Percentiles rank a stretch among this genome's conserved stretches.
These are phyloP conservation scores for Erythrophleum ivorense DNA, from an alignment of 331 rosid genomes.

Conservation along the genomic window DNA sequence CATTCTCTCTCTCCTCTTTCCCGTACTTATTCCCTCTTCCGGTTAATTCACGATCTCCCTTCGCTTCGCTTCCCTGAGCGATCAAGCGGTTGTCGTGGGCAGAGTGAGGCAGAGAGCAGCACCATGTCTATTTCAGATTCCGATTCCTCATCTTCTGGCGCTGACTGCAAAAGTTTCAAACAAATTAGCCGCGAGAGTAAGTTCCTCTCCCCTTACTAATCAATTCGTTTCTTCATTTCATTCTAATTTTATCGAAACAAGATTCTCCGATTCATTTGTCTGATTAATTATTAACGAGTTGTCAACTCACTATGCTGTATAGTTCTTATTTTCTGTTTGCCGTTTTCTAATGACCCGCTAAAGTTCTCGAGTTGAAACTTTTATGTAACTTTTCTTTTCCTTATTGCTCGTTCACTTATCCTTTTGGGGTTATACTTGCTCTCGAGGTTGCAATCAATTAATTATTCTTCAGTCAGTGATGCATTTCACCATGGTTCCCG, in stretches of 20 bases:
- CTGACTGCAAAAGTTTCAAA: conserved; percentile 72
- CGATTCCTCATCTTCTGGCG: conserved; percentile 72
- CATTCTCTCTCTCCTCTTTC: not conserved
- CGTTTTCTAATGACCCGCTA: not conserved
- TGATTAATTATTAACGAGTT: not conserved
- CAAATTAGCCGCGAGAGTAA: conserved; percentile 92
- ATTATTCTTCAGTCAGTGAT: not conserved
- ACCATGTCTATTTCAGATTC: conserved; percentile 90
- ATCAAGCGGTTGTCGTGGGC: conserved; percentile 35
- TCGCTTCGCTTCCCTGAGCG: conserved; percentile 30
- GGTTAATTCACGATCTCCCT: conserved; percentile 42
- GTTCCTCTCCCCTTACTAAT: conserved; percentile 26
- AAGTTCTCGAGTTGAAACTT: conserved; percentile 3
- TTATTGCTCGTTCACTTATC: not conserved
- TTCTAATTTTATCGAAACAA: conserved; percentile 6
- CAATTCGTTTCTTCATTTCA: not conserved
- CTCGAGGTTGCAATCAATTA: not conserved
- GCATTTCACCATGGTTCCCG: conserved; percentile 19
- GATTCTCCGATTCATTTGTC: not conserved
- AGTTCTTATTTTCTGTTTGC: not conserved
- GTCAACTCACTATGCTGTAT: conserved; percentile 14
- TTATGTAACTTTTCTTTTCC: not conserved
- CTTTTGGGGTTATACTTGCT: not conserved
- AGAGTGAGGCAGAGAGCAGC: conserved; percentile 16
- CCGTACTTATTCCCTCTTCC: not conserved